Percentiles rank a stretch among this genome's conserved stretches.
Evolutionary conservation across 805 yeast species (phyloP).

Genomic region (Saccharomycopsis sp.): DNA sequence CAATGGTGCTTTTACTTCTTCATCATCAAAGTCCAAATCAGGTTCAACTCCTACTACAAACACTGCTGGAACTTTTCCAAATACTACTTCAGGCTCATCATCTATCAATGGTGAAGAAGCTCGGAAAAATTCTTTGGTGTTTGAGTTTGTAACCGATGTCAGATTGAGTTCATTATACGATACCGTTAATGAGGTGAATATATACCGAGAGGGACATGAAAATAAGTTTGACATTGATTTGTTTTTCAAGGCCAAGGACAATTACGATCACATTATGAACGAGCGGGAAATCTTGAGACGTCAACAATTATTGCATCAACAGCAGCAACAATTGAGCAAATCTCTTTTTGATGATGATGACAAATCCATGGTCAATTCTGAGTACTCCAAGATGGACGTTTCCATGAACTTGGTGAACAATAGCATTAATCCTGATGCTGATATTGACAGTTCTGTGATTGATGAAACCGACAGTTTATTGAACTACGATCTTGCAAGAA

Average conservation of each 20-base stretch:
- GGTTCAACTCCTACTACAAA: conserved; percentile 13
- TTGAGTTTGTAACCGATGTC: conserved; percentile 30
- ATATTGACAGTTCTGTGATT: conserved; percentile 27
- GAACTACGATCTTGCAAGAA: conserved; percentile 14
- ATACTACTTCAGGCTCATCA: background rate
- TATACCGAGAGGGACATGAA: conserved; percentile 16
- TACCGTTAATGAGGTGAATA: conserved; percentile 29
- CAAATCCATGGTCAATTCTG: conserved; percentile 6
- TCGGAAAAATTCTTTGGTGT: conserved; percentile 13
- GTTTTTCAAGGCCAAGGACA: conserved; percentile 15
- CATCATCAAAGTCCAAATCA: too few species aligned
- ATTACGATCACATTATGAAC: conserved; percentile 13
- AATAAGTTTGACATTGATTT: conserved; percentile 12
- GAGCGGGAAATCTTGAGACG: too few species aligned
- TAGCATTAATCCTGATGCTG: conserved; percentile 27
- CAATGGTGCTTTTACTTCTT: too few species aligned
- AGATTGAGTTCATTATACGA: conserved; percentile 34
- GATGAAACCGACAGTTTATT: conserved; percentile 22
- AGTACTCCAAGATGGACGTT: conserved; percentile 11
- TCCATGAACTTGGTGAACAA: conserved; percentile 20
- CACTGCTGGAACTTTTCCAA: conserved; percentile 12
- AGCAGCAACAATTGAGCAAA: conserved; percentile 3
- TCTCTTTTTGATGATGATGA: conserved; percentile 12
- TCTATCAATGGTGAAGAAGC: conserved; percentile 6
- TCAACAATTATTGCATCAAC: too few species aligned